Base-by-base conservation (phyloP, 306 rosid genomes). In the Trifolium subterraneum region DNA sequence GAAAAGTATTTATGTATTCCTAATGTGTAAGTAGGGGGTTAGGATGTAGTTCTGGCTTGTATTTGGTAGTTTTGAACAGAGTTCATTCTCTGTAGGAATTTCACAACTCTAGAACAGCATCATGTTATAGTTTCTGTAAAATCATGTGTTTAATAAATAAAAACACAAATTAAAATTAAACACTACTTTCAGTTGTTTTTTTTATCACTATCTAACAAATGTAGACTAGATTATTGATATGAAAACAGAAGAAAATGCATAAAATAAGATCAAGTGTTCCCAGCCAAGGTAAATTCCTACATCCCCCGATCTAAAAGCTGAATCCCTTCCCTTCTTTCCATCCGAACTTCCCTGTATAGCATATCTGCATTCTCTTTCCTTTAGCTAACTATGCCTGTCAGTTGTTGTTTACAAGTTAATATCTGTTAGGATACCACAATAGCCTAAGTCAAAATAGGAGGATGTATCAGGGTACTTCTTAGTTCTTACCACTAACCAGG, bases 351-450 rank as follows among this genome's bases (percentile, higher is more conserved):
- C 38, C 64, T 2, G 27, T 27, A 59, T 59, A 23, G 64, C 64
- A 27, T 22, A 59, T 58, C 38, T 58, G 18, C 36, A 12, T 58
- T 58, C 38, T 58, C 39, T 13, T 22, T 58, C 36, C 9, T 58
- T 35, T 25, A 27, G 18, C 33, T 58, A 58, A 12, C 35, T 58
- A 51, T 4, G 38, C 64, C 38, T 13, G n/a, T 25, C 64, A 59
- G 3, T 59, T 59, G 64, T 59, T 59, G 64, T 59, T 27, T 27
- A 59, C 36, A 27, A 59, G 64, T 52, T 59, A 59, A 15, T 22
- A 22, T 22, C 25, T 22, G 25, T 22, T 22, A 22, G 25, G 25
- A 22, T 22, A 22, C 25, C 25, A 22, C 25, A 22, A 22, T 1
- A 22, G 2, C 25, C 25, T 22, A 22, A 22, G 25, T 2, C 25